Evolutionary conservation across 2,329 filamentous ascomycete genomes (phyloP).

Genomic region (Xylaria arbuscula): DNA sequence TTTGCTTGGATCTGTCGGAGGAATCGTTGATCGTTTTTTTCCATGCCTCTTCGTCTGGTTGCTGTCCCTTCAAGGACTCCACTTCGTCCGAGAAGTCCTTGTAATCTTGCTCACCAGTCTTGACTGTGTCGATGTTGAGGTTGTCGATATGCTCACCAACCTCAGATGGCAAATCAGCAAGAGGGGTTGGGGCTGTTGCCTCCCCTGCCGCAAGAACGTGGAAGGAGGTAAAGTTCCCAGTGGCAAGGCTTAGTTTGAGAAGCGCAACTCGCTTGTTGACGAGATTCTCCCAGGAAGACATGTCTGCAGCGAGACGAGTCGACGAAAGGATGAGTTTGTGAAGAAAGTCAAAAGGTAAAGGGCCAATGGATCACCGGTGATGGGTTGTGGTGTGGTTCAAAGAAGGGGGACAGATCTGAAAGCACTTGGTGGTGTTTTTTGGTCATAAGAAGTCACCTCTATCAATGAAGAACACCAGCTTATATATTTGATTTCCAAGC

Average conservation of each 20-base stretch:
- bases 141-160: neutral
- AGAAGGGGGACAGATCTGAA: neutral
- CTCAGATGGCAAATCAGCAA: neutral
- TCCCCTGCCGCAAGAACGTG: conserved; percentile 4
- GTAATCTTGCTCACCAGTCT: neutral
- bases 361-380: neutral
- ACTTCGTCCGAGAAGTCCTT: conserved; percentile 10
- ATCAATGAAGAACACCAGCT: neutral
- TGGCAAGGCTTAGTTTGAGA: conserved; percentile 7
- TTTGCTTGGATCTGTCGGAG: neutral
- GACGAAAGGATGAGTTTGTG: neutral
- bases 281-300: conserved; percentile 5
- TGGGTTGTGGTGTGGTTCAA: neutral
- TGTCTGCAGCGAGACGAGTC: neutral
- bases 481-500: conserved; percentile 2
- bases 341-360: neutral
- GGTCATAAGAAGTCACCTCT: neutral
- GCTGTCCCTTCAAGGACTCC: neutral
- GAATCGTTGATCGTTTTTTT: neutral
- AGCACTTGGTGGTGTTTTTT: neutral
- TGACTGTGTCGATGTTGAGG: conserved; percentile 1
- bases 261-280: conserved; percentile 10
- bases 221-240: conserved; percentile 5
- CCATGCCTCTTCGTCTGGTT: neutral
- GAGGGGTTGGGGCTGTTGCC: neutral